Base-by-base conservation (phyloP, 169 alveolate genomes). In the Plasmodium malariae region DNA sequence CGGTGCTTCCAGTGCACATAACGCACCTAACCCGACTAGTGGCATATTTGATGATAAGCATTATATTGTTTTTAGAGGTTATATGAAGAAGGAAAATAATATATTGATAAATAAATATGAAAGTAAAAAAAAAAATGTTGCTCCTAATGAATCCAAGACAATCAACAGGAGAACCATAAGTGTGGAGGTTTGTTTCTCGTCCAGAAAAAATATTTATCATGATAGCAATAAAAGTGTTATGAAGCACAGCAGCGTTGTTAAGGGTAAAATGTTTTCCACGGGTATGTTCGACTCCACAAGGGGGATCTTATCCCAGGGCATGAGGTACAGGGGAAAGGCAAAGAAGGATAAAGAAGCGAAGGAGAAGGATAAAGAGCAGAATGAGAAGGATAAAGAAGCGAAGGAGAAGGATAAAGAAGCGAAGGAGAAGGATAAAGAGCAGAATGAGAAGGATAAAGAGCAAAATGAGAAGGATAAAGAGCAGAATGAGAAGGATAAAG, bases 101-200 rank as follows among this genome's bases (percentile, higher is more conserved):
- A 49, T 14, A 21, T 49, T 28, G 12, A 48, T 11, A 12, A 78
- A 78, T 69, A 62, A 9, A 26, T 55, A 32, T 1, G n/a, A n/a
- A n/a, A 17, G 26, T 12, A 76, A 62, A 9, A 19, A 49, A 32
- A 60, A 74, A 37, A 45, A 26, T 37, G 26, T 5, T 36, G 1
- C 26, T 17, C 11, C 28, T 36, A 4, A 36, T 24, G 69, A 62
- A 17, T 7, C 14, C 24, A 55, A 12, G 6, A 24, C 24, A 24
- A 43, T 24, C 0, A 62, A 45, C 60, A 51, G 55, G 49, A 65
- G 89, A 48, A 28, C 68, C 3, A 17, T 49, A 78, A 78, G 89
- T 63, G 68, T 78, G 1, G 89, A 78, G 24, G 89, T 62, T 4
- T 78, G 63, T 17, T 78, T 21, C 21, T 63, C 80, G 2, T n/a